These are phyloP conservation scores for Daldinia childiae DNA, from an alignment of 495 filamentous ascomycete genomes.

Conservation along the genomic window DNA sequence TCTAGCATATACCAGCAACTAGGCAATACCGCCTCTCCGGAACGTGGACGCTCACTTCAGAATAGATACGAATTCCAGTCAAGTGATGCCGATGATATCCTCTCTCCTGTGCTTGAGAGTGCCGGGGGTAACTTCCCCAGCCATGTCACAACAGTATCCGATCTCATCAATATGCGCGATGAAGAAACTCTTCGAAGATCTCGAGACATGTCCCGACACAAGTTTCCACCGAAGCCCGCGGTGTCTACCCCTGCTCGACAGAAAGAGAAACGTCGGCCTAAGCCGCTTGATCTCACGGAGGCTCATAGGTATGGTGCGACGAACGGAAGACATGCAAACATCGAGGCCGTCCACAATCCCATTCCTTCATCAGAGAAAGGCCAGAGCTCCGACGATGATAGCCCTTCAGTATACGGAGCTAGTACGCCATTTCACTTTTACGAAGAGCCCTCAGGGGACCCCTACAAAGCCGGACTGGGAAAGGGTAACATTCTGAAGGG, in stretches of 20 bases:
- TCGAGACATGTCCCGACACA: conserved; percentile 23
- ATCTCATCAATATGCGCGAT: conserved; percentile 21
- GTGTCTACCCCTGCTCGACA: neutral
- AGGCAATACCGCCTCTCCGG: conserved; percentile 1
- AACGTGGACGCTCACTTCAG: conserved; percentile 27
- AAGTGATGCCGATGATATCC: conserved; percentile 16
- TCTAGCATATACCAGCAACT: conserved; percentile 3
- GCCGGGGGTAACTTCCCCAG: conserved; percentile 11
- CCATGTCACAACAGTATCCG: conserved; percentile 36
- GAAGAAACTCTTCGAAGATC: neutral
- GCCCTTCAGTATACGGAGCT: conserved; percentile 24
- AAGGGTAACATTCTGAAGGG: conserved; percentile 17
- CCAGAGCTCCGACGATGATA: neutral
- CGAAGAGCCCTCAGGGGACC: neutral
- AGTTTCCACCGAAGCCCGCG: conserved; percentile 20
- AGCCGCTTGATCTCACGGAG: conserved; percentile 22
- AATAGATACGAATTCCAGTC: conserved; percentile 22
- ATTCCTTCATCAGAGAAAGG: neutral
- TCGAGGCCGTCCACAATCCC: conserved; percentile 20
- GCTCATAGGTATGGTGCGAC: neutral
- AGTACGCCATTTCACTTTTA: neutral
- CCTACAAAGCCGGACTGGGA: conserved; percentile 1
- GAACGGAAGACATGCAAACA: neutral
- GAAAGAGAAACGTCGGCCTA: conserved; percentile 21
- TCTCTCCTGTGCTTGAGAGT: conserved; percentile 23